Conservation (phyloP, 345 rosid species). For the Eucalyptus urophylla region DNA sequence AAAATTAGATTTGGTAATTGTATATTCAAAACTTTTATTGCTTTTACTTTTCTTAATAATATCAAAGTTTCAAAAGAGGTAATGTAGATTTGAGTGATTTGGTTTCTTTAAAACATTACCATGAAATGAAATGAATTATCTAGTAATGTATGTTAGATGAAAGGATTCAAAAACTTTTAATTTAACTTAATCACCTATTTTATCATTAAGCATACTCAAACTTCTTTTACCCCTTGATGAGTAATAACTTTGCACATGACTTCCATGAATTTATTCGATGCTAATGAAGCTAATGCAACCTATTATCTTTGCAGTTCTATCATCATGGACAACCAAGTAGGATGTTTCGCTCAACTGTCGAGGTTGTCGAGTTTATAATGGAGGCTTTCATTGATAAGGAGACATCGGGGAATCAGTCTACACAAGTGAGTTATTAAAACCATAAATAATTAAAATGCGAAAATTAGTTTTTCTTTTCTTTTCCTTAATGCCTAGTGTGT, state of each 20-base stretch:
- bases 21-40: background rate
- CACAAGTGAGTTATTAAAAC: background rate
- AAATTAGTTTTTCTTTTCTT: no score
- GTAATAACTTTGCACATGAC: background rate
- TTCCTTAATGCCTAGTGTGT: background rate
- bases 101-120: background rate
- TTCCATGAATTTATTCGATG: background rate
- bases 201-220: background rate
- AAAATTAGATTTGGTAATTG: background rate
- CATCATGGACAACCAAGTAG: background rate
- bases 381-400: background rate
- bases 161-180: background rate
- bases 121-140: background rate
- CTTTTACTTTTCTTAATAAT: background rate
- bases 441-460: background rate
- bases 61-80: background rate
- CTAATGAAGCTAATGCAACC: background rate
- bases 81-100: background rate
- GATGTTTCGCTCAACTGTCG: background rate
- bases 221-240: background rate
- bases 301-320: background rate
- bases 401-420: background rate
- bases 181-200: background rate
- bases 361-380: background rate
- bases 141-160: background rate